Base-by-base conservation (phyloP, 1,139 yeast species). In the Diutina mesorugosa region DNA sequence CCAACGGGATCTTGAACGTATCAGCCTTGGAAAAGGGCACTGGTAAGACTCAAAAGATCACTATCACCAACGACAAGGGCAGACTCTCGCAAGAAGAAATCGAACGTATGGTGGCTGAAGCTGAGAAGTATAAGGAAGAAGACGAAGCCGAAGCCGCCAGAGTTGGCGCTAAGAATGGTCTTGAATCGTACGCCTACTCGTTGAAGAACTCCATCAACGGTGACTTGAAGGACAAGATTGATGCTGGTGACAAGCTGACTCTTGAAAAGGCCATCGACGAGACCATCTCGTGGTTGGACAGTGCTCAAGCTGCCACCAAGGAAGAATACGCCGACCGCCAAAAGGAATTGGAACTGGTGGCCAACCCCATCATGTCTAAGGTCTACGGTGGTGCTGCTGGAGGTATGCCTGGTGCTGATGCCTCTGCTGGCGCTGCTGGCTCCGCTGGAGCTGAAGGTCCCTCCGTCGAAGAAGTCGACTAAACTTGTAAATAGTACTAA, bases 31-130 rank as follows among this genome's bases (percentile, higher is more conserved):
- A 91, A 73, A 91, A 91, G 81, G 97, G 96, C 71, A 91, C 98
- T 61, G 97, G 97, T 59, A 60, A 62, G 57, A 83, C 93, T 59
- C 90, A 93, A 74, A 85, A 95, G 61, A 89, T 93, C 69, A 89
- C 96, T 61, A 93, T 93, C 73, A 89, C 93, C 68, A 93, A 93
- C 72, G 98, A 93, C 74, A 90, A 91, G 82, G 97, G 97, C 68
- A 88, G 98, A 80, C 83, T 93, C 69, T 80, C 96, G 60, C 87
- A 87, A 76, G 96, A 89, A 61, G 96, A 89, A 60, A 89, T 89
- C 66, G 96, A 89, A 68, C 86, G 90, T 76, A 90, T 89, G 96
- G 95, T 89, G 65, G 90, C 85, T 72, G 96, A 90, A 71, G 96
- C 96, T 63, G 96, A 88, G 76, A 84, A 87, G 75, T 90, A 78